These are phyloP conservation scores for Colletotrichum tropicale DNA, from an alignment of 2,329 filamentous ascomycete genomes.

Conservation along the genomic window DNA sequence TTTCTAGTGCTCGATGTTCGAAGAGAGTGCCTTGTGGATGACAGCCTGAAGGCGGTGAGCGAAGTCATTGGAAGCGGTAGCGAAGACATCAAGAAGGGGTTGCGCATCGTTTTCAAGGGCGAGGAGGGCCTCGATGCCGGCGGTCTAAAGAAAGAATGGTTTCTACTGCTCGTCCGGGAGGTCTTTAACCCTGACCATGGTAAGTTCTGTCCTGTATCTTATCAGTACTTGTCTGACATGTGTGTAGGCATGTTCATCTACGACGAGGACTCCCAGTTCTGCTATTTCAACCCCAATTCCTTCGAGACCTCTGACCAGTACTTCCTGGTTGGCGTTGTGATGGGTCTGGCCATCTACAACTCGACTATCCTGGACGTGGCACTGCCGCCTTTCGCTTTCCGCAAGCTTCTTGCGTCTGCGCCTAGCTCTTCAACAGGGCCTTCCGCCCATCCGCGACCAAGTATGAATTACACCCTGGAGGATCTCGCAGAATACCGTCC, in stretches of 20 bases:
- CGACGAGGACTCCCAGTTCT: slow-evolving; percentile 87
- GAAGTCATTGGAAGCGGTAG: slow-evolving; percentile 81
- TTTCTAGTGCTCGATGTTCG: slow-evolving; percentile 80
- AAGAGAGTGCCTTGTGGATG: slow-evolving; percentile 85
- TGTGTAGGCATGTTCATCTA: slow-evolving; percentile 83
- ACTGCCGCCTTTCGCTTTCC: slow-evolving; percentile 86
- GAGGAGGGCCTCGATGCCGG: slow-evolving; percentile 93
- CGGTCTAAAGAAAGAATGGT: slow-evolving; percentile 93
- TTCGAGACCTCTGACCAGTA: slow-evolving; percentile 93
- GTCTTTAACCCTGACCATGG: slow-evolving; percentile 91
- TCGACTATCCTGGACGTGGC: slow-evolving; percentile 91
- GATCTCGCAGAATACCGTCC: slow-evolving; percentile 86
- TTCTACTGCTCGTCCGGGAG: slow-evolving; percentile 83
- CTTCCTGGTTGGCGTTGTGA: slow-evolving; percentile 85
- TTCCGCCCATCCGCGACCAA: slow-evolving; percentile 60
- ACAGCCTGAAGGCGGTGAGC: slow-evolving; percentile 84
- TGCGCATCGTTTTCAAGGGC: slow-evolving; percentile 83
- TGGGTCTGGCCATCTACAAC: slow-evolving; percentile 93
- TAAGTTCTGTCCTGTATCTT: slow-evolving; percentile 45
- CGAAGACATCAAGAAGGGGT: slow-evolving; percentile 88
- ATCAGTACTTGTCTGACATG: slow-evolving; percentile 7
- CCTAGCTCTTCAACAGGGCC: slow-evolving; percentile 63
- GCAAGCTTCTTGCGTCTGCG: slow-evolving; percentile 81
- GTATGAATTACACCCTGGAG: slow-evolving; percentile 77
- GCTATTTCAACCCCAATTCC: slow-evolving; percentile 91